Percentiles rank a stretch among this genome's conserved stretches.
Conservation (phyloP, 306 rosid species). For the Parietaria judaica region DNA sequence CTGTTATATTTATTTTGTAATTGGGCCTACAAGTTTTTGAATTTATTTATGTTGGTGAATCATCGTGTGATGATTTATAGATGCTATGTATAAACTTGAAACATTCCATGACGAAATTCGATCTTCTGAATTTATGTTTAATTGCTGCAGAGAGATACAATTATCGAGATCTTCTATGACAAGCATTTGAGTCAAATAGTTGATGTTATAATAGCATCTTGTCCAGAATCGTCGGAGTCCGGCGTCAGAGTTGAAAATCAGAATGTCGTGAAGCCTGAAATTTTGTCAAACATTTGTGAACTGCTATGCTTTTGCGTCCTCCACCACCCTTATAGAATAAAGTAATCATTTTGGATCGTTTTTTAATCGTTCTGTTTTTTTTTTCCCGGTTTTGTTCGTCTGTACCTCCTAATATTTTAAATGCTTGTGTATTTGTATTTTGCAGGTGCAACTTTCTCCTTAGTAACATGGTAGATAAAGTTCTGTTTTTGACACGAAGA, state of each 20-base stretch:
- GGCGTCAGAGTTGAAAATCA: constrained; percentile 36
- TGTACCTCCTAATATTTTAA: constrained; percentile 4
- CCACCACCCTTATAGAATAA: constrained; percentile 92
- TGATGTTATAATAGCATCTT: constrained; percentile 63
- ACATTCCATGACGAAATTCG: constrained; percentile 36
- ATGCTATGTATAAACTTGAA: constrained; percentile 47
- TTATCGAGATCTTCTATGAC: constrained; percentile 83
- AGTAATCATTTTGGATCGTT: constrained; percentile 41
- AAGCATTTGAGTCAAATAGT: constrained; percentile 76
- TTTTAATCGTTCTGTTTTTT: constrained; percentile 15
- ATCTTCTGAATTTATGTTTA: constrained; percentile 13
- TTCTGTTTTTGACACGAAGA: constrained; percentile 66
- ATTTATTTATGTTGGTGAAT: constrained; percentile 39
- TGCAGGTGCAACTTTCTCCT: constrained; percentile 74
- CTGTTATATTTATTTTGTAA: constrained; percentile 11
- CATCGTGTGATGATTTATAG: constrained; percentile 40
- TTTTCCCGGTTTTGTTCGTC: constrained; percentile 14
- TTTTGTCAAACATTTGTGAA: constrained; percentile 80
- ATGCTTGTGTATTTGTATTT: constrained; percentile 13
- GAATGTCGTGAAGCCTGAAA: constrained; percentile 69
- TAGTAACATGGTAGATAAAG: constrained; percentile 57
- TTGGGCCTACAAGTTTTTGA: constrained; percentile 24
- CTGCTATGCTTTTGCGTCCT: constrained; percentile 91
- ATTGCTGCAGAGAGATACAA: constrained; percentile 66
- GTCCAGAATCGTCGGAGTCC: constrained; percentile 42